Evolutionary conservation across 805 yeast species (phyloP).

Genomic region (Saccharomyces jurei): DNA sequence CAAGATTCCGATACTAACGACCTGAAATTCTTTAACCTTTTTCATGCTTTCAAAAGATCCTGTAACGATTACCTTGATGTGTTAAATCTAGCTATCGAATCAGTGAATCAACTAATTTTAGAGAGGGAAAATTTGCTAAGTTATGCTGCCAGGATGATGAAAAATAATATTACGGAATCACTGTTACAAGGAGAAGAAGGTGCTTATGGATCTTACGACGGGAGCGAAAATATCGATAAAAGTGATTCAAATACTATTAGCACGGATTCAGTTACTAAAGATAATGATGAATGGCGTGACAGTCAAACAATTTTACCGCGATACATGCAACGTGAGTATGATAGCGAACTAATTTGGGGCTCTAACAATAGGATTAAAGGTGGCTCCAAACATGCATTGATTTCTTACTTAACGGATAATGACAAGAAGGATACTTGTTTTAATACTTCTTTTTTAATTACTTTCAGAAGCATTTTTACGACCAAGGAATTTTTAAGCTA

Average conservation of each 20-base stretch:
- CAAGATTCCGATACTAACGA: conserved; percentile 36
- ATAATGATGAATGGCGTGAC: neutral
- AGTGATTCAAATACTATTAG: neutral
- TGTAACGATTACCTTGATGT: conserved; percentile 27
- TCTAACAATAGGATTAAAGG: conserved; percentile 68
- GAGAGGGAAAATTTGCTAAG: conserved; percentile 64
- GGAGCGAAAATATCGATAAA: conserved; percentile 1
- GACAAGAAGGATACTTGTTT: conserved; percentile 49
- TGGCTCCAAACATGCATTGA: conserved; percentile 67
- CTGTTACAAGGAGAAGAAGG: conserved; percentile 42
- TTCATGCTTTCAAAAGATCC: conserved; percentile 22
- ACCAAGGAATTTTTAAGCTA: conserved; percentile 50
- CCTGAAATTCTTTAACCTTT: conserved; percentile 28
- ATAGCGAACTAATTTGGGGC: conserved; percentile 49
- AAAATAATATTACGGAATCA: conserved; percentile 58
- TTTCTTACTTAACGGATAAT: conserved; percentile 73
- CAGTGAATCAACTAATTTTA: conserved; percentile 53
- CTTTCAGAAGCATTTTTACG: conserved; percentile 66
- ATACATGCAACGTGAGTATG: conserved; percentile 62
- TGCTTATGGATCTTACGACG: neutral
- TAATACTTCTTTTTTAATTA: conserved; percentile 56
- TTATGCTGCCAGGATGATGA: conserved; percentile 72
- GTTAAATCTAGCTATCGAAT: conserved; percentile 24
- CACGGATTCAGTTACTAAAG: neutral
- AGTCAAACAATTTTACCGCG: conserved; percentile 38